Percentiles rank a stretch among this genome's conserved stretches.
These are phyloP conservation scores for Ogataea siamensis DNA, from an alignment of 805 yeast species.

Conservation along the genomic window DNA sequence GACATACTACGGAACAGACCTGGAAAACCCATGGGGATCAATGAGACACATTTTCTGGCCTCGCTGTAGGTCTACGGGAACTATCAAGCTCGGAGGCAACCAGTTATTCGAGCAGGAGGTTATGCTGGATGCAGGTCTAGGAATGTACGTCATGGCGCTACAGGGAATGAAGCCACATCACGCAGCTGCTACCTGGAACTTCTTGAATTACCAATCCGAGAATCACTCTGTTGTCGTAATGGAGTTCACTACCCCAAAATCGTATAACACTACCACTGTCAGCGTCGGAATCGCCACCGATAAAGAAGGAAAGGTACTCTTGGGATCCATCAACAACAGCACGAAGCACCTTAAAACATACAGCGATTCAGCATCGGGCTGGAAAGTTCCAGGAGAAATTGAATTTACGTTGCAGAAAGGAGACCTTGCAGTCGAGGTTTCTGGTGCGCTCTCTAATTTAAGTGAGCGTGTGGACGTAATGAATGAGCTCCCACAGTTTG, in stretches of 20 bases:
- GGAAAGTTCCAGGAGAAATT: constrained; percentile 81
- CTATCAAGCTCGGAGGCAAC: constrained; percentile 44
- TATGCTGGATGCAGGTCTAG: constrained; percentile 39
- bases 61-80: constrained; percentile 69
- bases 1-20: constrained; percentile 83
- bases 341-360: constrained; percentile 55
- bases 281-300: constrained; percentile 72
- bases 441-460: constrained; percentile 58
- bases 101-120: constrained; percentile 20
- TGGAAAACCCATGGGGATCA: constrained; percentile 88
- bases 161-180: constrained; percentile 99
- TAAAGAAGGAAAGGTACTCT: constrained; percentile 55
- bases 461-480: constrained; percentile 95
- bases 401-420: constrained; percentile 49
- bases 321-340: constrained; percentile 65
- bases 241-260: constrained; percentile 94
- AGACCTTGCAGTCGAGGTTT: constrained; percentile 48
- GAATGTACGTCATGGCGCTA: constrained; percentile 93
- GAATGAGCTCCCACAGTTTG: constrained; percentile 94
- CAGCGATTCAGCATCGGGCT: constrained; percentile 79
- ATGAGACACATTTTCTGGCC: constrained; percentile 99
- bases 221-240: constrained; percentile 74
- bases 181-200: constrained; percentile 97
- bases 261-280: constrained; percentile 82
- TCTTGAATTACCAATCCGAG: constrained; percentile 80